Evolutionary conservation across 352 stramenopile genomes (phyloP).

Genomic region (Globisporangium cylindrosporum): DNA sequence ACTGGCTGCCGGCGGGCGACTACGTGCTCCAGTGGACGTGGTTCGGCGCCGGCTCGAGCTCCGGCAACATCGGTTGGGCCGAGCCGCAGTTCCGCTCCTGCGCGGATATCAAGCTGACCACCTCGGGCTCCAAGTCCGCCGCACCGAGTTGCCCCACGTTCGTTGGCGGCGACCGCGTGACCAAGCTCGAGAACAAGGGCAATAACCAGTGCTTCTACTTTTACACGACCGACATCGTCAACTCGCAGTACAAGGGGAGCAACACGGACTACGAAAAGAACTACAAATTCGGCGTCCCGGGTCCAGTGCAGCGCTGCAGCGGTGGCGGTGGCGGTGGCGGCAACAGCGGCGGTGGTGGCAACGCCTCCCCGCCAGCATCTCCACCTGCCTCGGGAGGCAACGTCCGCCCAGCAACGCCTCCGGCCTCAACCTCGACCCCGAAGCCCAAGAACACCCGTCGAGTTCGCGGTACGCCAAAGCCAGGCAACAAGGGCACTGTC

Average conservation of each 20-base stretch:
- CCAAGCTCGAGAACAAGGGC: conserved; percentile 33
- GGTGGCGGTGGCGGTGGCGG: conserved; percentile 15
- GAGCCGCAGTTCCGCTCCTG: conserved; percentile 49
- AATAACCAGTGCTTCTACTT: conserved; percentile 58
- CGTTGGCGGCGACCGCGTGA: conserved; percentile 51
- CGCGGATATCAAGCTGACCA: conserved; percentile 52
- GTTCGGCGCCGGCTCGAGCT: conserved; percentile 46
- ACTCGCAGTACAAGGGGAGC: conserved; percentile 38
- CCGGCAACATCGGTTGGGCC: conserved; percentile 49
- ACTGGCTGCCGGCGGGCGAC: conserved; percentile 43
- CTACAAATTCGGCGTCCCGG: conserved; percentile 51
- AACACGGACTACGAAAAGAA: conserved; percentile 36
- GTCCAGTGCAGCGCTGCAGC: conserved; percentile 39
- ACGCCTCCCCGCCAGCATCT: background rate
- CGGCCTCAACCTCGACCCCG: background rate
- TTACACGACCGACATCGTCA: conserved; percentile 46
- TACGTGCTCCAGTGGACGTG: conserved; percentile 64
- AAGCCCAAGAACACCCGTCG: background rate
- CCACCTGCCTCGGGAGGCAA: background rate
- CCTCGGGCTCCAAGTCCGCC: conserved; percentile 23
- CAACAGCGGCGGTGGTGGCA: background rate
- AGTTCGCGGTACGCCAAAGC: background rate
- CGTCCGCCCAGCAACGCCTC: background rate
- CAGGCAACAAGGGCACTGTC: background rate
- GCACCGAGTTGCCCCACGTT: conserved; percentile 43